Percentiles rank a stretch among this genome's conserved stretches.
phyloP scores from a whole-genome alignment of 2,329 filamentous ascomycete species.

The Fusarium ramigenum region DNA sequence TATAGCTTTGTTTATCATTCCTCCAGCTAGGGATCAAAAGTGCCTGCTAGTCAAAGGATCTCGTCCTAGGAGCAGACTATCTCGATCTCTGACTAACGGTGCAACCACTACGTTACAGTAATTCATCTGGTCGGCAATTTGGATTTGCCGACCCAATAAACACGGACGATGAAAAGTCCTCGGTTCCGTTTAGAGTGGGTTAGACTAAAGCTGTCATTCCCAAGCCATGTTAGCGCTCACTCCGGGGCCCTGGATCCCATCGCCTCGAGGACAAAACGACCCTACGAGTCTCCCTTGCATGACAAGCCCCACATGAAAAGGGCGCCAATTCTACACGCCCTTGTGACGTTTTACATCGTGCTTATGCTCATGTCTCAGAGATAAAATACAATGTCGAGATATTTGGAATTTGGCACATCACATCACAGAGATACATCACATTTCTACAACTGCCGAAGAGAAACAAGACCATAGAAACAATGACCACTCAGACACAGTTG shows the following conservation, averaged over 20 bases:
- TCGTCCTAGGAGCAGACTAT: not conserved
- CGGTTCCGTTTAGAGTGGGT: not conserved
- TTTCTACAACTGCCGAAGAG: not conserved
- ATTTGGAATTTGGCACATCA: not conserved
- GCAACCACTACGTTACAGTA: not conserved
- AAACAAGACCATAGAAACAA: not conserved
- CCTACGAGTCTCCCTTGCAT: not conserved
- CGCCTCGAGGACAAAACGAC: not conserved
- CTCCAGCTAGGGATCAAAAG: not conserved
- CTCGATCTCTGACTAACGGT: not conserved
- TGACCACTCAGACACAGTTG: constrained; percentile 6
- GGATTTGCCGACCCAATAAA: not conserved
- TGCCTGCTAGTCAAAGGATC: not conserved
- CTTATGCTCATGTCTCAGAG: not conserved
- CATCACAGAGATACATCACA: not conserved
- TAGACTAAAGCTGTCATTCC: not conserved
- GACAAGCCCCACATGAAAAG: constrained; percentile 3
- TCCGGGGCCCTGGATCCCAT: not conserved
- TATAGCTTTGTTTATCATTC: not conserved
- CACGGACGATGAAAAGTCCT: not conserved
- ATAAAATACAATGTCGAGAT: not conserved
- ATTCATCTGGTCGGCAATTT: not conserved
- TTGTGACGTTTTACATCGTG: not conserved
- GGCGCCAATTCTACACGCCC: not conserved
- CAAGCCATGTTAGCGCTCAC: not conserved